phyloP scores from a whole-genome alignment of 345 rosid species.

The Gossypium raimondii region DNA sequence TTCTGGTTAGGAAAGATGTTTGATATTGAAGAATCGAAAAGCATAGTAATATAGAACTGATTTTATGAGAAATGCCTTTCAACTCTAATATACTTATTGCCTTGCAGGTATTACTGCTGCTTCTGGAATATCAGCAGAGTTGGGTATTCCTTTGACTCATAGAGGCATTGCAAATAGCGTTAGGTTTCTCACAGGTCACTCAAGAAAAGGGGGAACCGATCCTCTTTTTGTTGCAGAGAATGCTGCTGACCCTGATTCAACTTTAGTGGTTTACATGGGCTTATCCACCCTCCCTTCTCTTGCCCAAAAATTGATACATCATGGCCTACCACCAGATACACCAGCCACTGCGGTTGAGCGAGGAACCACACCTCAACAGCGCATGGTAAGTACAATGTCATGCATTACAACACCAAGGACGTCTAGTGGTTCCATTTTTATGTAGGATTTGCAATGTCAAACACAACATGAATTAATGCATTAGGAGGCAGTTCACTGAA shows the following conservation, averaged over 20 bases:
- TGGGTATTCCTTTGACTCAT: constrained; percentile 93
- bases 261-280: constrained; percentile 94
- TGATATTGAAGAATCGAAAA: neutral
- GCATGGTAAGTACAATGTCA: constrained; percentile 43
- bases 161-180: constrained; percentile 86
- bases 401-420: neutral
- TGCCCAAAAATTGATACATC: constrained; percentile 71
- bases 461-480: neutral
- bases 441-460: neutral
- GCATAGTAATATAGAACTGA: neutral
- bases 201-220: constrained; percentile 83
- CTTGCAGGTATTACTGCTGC: constrained; percentile 91
- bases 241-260: constrained; percentile 88
- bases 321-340: constrained; percentile 72
- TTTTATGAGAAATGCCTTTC: neutral
- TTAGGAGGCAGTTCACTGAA: neutral
- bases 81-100: constrained; percentile 12
- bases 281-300: constrained; percentile 88
- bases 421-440: neutral
- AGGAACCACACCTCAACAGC: constrained; percentile 81
- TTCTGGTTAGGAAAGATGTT: neutral
- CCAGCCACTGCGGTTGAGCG: constrained; percentile 93
- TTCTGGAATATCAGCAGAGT: constrained; percentile 92
- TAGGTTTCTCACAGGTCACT: constrained; percentile 88
- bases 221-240: constrained; percentile 83